A percentile compares a stretch with the other conserved stretches of the same genome.
Evolutionary conservation across 192 early-diverging fungal genomes (phyloP).

Genomic region (Lobosporangium transversale): DNA sequence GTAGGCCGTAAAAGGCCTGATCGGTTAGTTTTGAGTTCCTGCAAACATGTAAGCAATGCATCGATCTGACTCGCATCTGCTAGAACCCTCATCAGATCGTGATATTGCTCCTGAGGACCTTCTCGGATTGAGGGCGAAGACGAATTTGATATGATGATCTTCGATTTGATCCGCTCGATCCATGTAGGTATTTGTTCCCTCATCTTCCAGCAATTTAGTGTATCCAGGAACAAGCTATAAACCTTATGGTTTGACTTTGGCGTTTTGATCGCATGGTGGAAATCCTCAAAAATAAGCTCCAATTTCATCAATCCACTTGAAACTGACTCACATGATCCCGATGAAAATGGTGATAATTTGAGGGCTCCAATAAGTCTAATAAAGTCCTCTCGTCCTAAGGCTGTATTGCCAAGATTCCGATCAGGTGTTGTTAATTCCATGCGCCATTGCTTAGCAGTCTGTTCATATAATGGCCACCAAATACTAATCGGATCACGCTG

Average conservation of each 20-base stretch:
- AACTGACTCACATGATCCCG: not conserved
- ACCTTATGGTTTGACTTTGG: constrained; percentile 39
- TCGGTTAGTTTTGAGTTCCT: constrained; percentile 28
- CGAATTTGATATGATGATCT: not conserved
- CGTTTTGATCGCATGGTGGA: constrained; percentile 12
- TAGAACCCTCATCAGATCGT: constrained; percentile 36
- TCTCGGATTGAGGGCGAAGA: not conserved
- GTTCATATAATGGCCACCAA: constrained; percentile 47
- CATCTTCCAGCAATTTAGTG: constrained; percentile 31
- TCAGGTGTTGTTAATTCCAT: not conserved
- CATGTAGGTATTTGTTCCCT: constrained; percentile 11
- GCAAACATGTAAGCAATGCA: constrained; percentile 18
- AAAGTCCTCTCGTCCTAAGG: constrained; percentile 24
- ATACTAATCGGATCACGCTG: constrained; percentile 17
- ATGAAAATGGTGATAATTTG: constrained; percentile 11
- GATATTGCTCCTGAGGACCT: constrained; percentile 39
- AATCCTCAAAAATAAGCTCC: constrained; percentile 38
- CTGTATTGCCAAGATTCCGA: not conserved
- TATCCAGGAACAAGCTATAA: constrained; percentile 29
- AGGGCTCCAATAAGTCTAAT: constrained; percentile 19
- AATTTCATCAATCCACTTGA: constrained; percentile 1
- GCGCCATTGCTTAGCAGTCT: constrained; percentile 19
- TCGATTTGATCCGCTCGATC: constrained; percentile 25
- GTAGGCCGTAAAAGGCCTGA: constrained; percentile 12
- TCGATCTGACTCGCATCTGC: constrained; percentile 17